These are phyloP conservation scores for Aspergillus incahuasiensis DNA, from an alignment of 495 filamentous ascomycete genomes.

Conservation along the genomic window DNA sequence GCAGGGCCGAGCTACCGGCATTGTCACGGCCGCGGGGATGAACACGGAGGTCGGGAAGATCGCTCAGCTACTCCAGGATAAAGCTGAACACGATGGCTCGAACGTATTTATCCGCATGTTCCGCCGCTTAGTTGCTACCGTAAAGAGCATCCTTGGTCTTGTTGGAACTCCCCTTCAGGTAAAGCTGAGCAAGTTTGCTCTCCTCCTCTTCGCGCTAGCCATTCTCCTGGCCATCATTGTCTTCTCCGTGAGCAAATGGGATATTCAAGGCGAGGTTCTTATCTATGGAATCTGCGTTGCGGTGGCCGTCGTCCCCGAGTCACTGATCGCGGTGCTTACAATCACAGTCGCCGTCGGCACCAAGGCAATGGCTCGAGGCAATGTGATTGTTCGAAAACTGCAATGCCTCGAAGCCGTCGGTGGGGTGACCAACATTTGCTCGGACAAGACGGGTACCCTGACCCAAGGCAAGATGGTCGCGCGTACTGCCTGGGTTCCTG, in stretches of 20 bases:
- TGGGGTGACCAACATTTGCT: constrained; percentile 83
- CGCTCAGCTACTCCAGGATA: constrained; percentile 50
- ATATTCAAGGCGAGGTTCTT: constrained; percentile 64
- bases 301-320: constrained; percentile 73
- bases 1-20: constrained; percentile 60
- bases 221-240: constrained; percentile 74
- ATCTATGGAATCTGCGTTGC: constrained; percentile 76
- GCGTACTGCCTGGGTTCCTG: constrained; percentile 72
- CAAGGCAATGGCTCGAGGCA: constrained; percentile 69
- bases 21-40: constrained; percentile 73
- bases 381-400: constrained; percentile 76
- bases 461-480: constrained; percentile 77
- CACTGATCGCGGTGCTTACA: constrained; percentile 67
- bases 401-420: constrained; percentile 79
- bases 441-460: constrained; percentile 81
- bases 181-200: constrained; percentile 74
- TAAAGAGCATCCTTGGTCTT: constrained; percentile 61
- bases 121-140: constrained; percentile 53
- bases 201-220: constrained; percentile 68
- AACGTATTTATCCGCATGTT: constrained; percentile 57
- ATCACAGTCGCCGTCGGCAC: constrained; percentile 70
- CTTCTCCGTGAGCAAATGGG: constrained; percentile 69
- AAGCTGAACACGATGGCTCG: constrained; percentile 58
- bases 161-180: constrained; percentile 78
- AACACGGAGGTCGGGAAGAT: constrained; percentile 82